phyloP scores from a whole-genome alignment of 2,329 filamentous ascomycete genomes.

The Blastomyces gilchristii region DNA sequence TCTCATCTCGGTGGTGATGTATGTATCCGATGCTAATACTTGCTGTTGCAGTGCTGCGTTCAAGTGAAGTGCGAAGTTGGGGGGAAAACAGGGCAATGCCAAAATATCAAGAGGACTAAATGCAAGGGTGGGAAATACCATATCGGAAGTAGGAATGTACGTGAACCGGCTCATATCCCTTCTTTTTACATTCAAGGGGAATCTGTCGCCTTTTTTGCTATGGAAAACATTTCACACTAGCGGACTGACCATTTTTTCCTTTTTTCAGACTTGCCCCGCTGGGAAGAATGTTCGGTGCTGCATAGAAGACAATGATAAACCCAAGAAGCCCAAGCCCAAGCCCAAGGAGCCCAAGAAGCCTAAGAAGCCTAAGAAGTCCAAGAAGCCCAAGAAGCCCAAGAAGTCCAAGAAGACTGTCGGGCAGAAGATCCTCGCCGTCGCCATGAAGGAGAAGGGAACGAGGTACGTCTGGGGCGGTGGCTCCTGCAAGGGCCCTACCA shows the following conservation, averaged over 20 bases:
- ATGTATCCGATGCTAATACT: not conserved
- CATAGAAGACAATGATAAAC: not conserved
- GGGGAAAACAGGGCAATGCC: slow-evolving; percentile 1
- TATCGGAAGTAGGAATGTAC: not conserved
- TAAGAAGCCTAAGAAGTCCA: not conserved
- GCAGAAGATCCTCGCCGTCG: slow-evolving; percentile 36
- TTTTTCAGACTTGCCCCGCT: slow-evolving; percentile 4
- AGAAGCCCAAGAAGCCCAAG: not conserved
- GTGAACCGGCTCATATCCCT: not conserved
- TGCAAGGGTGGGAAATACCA: slow-evolving; percentile 6
- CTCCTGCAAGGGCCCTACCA: slow-evolving; percentile 19
- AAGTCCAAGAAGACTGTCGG: slow-evolving; percentile 17
- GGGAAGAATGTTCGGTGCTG: slow-evolving; percentile 9
- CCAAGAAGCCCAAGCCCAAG: not conserved
- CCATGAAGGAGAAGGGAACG: slow-evolving; percentile 40
- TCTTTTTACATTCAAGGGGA: not conserved
- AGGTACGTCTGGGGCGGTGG: slow-evolving; percentile 25
- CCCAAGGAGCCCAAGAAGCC: not conserved
- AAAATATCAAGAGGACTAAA: not conserved
- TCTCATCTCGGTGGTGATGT: not conserved
- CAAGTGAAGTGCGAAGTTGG: slow-evolving; percentile 7
- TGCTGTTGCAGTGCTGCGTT: slow-evolving; percentile 9
- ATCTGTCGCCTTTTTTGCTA: not conserved
- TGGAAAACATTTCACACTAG: not conserved
- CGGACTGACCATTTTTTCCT: not conserved